Evolutionary conservation across 805 yeast species (phyloP).

Genomic region (Metschnikowia corniflorae): DNA sequence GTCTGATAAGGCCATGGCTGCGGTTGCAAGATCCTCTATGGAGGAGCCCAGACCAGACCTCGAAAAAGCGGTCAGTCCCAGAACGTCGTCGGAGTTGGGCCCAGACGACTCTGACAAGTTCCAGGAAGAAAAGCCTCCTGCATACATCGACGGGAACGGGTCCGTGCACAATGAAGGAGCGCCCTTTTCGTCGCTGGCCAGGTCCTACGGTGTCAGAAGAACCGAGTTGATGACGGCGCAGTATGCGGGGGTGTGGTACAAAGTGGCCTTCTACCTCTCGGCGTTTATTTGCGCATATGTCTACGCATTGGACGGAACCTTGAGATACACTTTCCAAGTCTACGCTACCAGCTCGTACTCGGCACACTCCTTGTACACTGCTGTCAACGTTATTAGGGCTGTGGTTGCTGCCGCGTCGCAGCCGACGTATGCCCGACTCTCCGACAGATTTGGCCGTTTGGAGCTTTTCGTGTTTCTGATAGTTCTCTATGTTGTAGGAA

Average conservation of each 20-base stretch:
- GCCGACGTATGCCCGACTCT: conserved; percentile 58
- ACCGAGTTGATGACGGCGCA: conserved; percentile 54
- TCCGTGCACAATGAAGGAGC: conserved; percentile 1
- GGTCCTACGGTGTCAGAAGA: conserved; percentile 51
- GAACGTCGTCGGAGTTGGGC: no score
- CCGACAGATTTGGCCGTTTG: conserved; percentile 66
- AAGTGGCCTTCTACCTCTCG: conserved; percentile 42
- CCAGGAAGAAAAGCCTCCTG: conserved; percentile 1
- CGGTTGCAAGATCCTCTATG: no score
- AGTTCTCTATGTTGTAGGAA: conserved; percentile 58
- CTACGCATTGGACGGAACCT: conserved; percentile 54
- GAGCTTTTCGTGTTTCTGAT: conserved; percentile 48
- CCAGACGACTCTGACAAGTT: conserved; percentile 1
- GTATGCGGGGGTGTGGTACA: conserved; percentile 23
- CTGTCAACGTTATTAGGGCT: conserved; percentile 54
- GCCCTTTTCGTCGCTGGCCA: conserved; percentile 15
- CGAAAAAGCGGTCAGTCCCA: no score
- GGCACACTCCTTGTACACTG: conserved; percentile 53
- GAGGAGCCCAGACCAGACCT: no score
- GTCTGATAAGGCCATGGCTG: no score
- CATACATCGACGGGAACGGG: conserved; percentile 1
- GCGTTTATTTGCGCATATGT: conserved; percentile 55
- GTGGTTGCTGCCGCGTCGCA: conserved; percentile 68
- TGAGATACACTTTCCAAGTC: conserved; percentile 47
- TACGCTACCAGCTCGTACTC: conserved; percentile 55